Evolutionary conservation across 495 filamentous ascomycete genomes (phyloP), one percentile per base, ranked within the genome.

Genomic region (Xylaria flabelliformis): DNA sequence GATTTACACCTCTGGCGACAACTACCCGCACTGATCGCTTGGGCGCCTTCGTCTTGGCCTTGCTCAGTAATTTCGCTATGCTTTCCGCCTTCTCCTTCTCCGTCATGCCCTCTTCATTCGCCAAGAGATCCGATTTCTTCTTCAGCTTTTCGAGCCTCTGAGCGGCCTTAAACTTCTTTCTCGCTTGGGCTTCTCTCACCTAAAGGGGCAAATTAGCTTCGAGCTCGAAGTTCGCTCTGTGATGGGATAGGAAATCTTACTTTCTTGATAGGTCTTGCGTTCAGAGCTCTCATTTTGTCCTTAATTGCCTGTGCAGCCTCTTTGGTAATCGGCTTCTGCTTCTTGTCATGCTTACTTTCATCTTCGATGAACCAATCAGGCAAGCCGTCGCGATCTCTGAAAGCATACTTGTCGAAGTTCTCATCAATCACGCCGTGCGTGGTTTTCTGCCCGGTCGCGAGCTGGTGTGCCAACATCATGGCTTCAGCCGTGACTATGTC

Each of bases 281-380:
- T 99, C 73, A 97, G 89, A 2, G 97, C 94, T 6, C 95, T 92
- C 77, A 91, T 80, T 85, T 98, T 98, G 76, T 97, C 96, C 81
- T 94, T 93, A 84, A 98, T 97, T n/a, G 96, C 96, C 29, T 87
- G 86, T 3, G 97, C 95, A 0, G 91, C 97, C 19, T 93, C 94
- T 74, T 94, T 94, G 67, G 90, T 94, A 76, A 97, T 94, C 42
- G 96, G 97, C 50, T 93, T 92, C 64, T 94, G 90, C 8, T 89
- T 89, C 80, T 90, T 92, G 80, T 93, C 92, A 83, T 98, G 94
- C 77, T 89, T 88, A 75, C 79, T 78, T 79, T 99, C 96, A 76
- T 98, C 95, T 77, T 98, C 95, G 19, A 98, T 83, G 85, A 99
- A 99, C 96, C 96, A 99, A 53, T 97, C 97, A 0, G 96, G 96